These are phyloP conservation scores for Bretziella fagacearum DNA, from an alignment of 2,329 filamentous ascomycete species.

Conservation along the genomic window DNA sequence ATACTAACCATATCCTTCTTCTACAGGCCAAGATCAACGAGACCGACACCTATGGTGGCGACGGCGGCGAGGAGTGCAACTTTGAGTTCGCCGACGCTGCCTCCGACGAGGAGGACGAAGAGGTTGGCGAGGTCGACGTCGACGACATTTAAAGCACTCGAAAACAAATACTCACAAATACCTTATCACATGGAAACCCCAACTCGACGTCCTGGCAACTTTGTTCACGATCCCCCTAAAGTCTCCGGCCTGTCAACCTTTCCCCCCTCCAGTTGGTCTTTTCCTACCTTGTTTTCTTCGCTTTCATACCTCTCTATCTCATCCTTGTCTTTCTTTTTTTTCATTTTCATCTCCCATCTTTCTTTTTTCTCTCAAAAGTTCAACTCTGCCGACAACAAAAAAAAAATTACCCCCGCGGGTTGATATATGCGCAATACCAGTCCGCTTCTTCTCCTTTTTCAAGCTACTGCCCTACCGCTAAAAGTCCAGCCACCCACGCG, in stretches of 20 bases:
- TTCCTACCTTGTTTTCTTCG: too few relatives aligned
- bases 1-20: background rate
- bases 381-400: background rate
- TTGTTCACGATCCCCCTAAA: background rate
- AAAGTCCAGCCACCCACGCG: too few relatives aligned
- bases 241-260: too few relatives aligned
- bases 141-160: slow-evolving; percentile 66
- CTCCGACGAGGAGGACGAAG: slow-evolving; percentile 36
- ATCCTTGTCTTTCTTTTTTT: slow-evolving; percentile 15
- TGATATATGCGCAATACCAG: slow-evolving; percentile 2
- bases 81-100: slow-evolving; percentile 98
- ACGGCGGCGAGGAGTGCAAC: slow-evolving; percentile 86
- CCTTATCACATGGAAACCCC: background rate
- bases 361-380: too few relatives aligned
- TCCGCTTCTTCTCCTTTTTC: too few relatives aligned
- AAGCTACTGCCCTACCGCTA: too few relatives aligned
- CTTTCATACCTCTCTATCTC: too few relatives aligned
- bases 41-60: slow-evolving; percentile 83
- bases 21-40: slow-evolving; percentile 89
- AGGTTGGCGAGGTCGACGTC: slow-evolving; percentile 69
- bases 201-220: background rate
- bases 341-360: slow-evolving; percentile 2
- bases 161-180: background rate
- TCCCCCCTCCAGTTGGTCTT: too few relatives aligned
- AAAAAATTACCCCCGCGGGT: background rate